Conservation (phyloP, 2,329 filamentous ascomycete species). For the Hymenoscyphus infarciens region DNA sequence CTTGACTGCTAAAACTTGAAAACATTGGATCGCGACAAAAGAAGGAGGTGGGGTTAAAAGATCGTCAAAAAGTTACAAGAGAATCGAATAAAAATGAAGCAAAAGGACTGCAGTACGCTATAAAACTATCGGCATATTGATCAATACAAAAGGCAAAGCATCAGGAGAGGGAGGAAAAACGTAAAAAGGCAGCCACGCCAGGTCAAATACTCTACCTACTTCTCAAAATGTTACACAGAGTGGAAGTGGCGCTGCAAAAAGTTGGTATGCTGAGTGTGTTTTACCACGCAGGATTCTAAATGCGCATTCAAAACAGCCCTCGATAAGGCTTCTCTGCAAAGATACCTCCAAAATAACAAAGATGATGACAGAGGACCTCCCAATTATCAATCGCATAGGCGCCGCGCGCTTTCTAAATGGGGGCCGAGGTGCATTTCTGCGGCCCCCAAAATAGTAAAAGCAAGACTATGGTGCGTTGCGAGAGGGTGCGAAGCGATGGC, state of each 20-base stretch:
- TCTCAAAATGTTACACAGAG: background rate
- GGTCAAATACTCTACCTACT: background rate
- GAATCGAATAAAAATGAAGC: background rate
- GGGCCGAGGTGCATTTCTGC: background rate
- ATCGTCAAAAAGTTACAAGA: background rate
- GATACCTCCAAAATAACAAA: background rate
- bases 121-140: conserved; percentile 1
- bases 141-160: background rate
- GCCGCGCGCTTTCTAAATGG: background rate
- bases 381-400: background rate
- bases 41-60: background rate
- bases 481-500: background rate
- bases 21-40: conserved; percentile 10
- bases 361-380: conserved; percentile 5
- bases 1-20: conserved; percentile 10
- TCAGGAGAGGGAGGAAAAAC: background rate
- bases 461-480: background rate
- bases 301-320: background rate
- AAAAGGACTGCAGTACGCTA: background rate
- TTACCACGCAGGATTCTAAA: conserved; percentile 7
- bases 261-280: conserved; percentile 1
- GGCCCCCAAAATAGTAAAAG: conserved; percentile 9
- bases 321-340: background rate
- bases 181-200: background rate
- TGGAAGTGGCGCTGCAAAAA: conserved; percentile 1